A percentile compares a stretch with the other conserved stretches of the same genome.
Conservation (phyloP, 306 rosid species). For the Inga laurina region DNA sequence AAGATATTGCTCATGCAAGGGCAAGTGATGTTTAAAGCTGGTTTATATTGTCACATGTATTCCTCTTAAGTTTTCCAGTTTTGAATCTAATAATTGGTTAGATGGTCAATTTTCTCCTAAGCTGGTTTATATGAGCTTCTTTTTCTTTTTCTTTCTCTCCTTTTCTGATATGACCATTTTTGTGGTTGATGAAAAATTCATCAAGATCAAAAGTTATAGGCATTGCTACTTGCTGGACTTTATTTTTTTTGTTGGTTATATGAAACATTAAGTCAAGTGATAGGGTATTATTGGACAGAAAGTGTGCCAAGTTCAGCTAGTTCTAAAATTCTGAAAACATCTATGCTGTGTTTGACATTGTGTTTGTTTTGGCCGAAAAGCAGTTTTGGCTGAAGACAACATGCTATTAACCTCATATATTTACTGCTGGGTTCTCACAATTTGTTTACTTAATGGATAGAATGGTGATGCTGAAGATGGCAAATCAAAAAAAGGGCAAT, state of each 20-base stretch:
- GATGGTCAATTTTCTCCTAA: not conserved
- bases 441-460: slow-evolving; percentile 30
- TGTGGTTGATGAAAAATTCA: not conserved
- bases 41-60: not conserved
- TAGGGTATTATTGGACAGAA: not conserved
- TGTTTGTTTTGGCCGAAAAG: not conserved
- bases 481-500: slow-evolving; percentile 70
- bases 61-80: not conserved
- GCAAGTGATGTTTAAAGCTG: not conserved
- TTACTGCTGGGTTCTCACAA: slow-evolving; percentile 17
- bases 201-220: not conserved
- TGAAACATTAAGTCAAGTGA: not conserved
- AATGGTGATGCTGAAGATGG: slow-evolving; percentile 88
- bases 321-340: slow-evolving; percentile 19
- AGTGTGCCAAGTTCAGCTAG: not conserved
- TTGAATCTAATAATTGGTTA: not conserved
- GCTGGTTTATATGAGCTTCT: not conserved
- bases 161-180: not conserved
- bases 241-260: not conserved
- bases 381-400: not conserved
- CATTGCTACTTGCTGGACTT: not conserved
- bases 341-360: not conserved
- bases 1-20: not conserved
- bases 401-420: not conserved
- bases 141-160: not conserved